Base-by-base conservation (phyloP, 768 basidiomycete species). In the Sporobolomyces phaffii region DNA sequence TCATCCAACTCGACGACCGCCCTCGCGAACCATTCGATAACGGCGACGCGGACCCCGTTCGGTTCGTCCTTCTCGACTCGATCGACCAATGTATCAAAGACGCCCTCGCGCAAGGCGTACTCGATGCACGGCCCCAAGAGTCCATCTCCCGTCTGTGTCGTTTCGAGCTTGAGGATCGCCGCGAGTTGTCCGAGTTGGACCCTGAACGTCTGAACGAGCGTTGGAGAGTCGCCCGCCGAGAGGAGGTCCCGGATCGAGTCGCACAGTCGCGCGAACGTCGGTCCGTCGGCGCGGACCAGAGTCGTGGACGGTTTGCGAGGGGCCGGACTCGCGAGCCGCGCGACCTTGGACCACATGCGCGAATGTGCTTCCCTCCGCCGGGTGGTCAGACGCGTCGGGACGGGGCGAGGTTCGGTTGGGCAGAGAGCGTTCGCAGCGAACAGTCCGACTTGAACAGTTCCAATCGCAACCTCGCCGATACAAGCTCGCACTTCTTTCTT, bases 1-100 rank as follows among this genome's bases (percentile, higher is more conserved):
- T 96, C 91, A 67, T 96, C 91, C 61, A 98, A 82, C 18, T 91
- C 83, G 11, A 92, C 85, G 17, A 97, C 87, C 83, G 96, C 89
- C 72, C 91, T 91, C 72, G 90, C 89, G 18, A 93, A 88, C 2
- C 88, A 82, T 31, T 86, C 84, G 38, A 97, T 81, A 17, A 94
- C 90, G 75, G 91, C 89, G 45, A 87, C 89, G 76, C 93, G 90
- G 70, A 91, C 87, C n/a, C 92, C 94, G 45, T 84, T 83, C 1
- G 91, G 92, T 29, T 88, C 82, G 76, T 97, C 92, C 1, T 83
- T 77, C 75, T 92, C 88, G 74, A 89, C 91, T 31, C 93, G 84
- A 68, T 85, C 84, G 64, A 93, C 94, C 14, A 98, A 86, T 2
- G 84, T 85, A 1, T 86, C 86, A 29, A 97, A 80, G 2, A 94